phyloP scores from a whole-genome alignment of 441 rosid species.

The Erodium moschatum region DNA sequence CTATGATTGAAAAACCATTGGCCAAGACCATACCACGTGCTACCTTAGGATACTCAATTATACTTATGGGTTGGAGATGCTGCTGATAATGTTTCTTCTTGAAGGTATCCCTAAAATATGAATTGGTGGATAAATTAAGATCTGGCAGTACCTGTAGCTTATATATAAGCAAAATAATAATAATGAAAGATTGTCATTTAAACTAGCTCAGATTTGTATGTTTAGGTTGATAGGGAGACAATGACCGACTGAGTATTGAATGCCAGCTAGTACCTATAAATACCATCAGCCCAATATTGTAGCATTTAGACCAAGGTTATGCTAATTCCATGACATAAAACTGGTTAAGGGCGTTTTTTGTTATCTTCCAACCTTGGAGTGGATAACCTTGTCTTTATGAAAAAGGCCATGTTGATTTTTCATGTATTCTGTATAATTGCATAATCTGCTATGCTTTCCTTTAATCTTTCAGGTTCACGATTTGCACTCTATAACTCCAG shows the following conservation, averaged over 20 bases:
- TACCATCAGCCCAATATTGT: not conserved
- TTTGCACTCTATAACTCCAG: conserved; percentile 86
- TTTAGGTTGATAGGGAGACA: not conserved
- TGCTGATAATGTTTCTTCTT: conserved; percentile 11
- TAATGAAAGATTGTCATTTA: not conserved
- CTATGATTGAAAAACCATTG: not conserved
- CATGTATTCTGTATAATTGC: not conserved
- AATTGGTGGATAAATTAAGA: conserved; percentile 1
- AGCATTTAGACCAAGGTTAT: not conserved
- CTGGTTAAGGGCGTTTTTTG: not conserved
- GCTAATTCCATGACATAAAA: not conserved
- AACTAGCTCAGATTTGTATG: not conserved
- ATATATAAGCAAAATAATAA: not conserved
- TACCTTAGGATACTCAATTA: not conserved
- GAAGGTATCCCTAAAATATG: conserved; percentile 14
- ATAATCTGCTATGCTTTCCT: not conserved
- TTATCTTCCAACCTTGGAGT: not conserved
- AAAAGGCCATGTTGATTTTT: not conserved
- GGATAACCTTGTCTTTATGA: not conserved
- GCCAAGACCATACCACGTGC: not conserved
- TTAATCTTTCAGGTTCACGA: conserved; percentile 68
- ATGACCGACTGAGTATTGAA: not conserved
- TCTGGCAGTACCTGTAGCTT: conserved; percentile 4
- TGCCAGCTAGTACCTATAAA: conserved; percentile 1
- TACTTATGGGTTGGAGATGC: conserved; percentile 13